Evolutionary conservation across 73 alveolate genomes (phyloP).

Genomic region (Paramecium caudatum): DNA sequence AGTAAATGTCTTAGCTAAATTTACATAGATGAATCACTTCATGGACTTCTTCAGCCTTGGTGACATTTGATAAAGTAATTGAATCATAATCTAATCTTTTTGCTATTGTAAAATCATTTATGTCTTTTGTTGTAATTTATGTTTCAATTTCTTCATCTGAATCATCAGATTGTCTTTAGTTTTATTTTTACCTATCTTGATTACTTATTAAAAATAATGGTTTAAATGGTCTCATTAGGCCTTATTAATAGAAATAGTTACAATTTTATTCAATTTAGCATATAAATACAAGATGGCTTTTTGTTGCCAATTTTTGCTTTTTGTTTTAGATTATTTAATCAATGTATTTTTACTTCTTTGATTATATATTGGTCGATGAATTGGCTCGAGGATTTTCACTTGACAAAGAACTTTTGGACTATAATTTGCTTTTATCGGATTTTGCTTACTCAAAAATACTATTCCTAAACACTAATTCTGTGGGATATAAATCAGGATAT

Average conservation of each 20-base stretch:
- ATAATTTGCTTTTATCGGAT: constrained; percentile 54
- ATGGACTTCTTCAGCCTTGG: constrained; percentile 62
- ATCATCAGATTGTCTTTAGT: constrained; percentile 14
- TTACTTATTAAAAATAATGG: constrained; percentile 26
- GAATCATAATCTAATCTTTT: constrained; percentile 58
- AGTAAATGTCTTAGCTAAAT: constrained; percentile 10
- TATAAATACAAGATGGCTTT: constrained; percentile 1
- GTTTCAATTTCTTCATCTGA: constrained; percentile 73
- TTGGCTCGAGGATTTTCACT: not conserved
- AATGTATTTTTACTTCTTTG: constrained; percentile 31
- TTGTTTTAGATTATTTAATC: constrained; percentile 33
- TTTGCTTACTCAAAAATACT: not conserved
- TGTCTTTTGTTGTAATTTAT: constrained; percentile 64
- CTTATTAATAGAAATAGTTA: not conserved
- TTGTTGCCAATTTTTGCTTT: not conserved
- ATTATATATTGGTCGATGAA: not conserved
- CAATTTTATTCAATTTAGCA: constrained; percentile 45
- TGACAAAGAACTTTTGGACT: constrained; percentile 38
- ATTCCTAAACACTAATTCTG: not conserved
- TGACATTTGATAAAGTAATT: constrained; percentile 67
- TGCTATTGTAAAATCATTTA: constrained; percentile 65
- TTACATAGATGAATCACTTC: not conserved
- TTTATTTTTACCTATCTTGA: not conserved
- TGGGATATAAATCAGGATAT: constrained; percentile 49
- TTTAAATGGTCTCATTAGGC: constrained; percentile 33